These are phyloP conservation scores for Fusarium stilboides DNA, from an alignment of 2,329 filamentous ascomycete species.

Conservation along the genomic window DNA sequence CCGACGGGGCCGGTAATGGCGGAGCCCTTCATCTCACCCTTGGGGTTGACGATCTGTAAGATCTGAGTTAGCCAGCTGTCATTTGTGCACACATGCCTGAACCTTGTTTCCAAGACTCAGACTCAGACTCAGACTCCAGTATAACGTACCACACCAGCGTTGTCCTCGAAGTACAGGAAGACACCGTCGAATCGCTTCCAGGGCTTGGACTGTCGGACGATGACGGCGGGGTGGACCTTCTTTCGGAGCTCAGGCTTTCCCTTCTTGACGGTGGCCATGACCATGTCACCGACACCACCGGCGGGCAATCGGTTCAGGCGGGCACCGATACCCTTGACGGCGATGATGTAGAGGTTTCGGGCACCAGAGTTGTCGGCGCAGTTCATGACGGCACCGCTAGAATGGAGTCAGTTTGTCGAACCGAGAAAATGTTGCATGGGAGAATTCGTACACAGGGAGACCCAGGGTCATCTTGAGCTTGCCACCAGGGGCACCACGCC, in stretches of 20 bases:
- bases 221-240: slow-evolving; percentile 99
- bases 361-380: slow-evolving; percentile 99
- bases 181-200: slow-evolving; percentile 99
- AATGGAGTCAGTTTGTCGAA: slow-evolving; percentile 42
- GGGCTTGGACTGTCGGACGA: slow-evolving; percentile 98
- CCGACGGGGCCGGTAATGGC: slow-evolving; percentile 99
- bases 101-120: not conserved
- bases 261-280: slow-evolving; percentile 99
- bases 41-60: slow-evolving; percentile 95
- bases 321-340: slow-evolving; percentile 98
- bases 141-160: slow-evolving; percentile 93
- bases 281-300: slow-evolving; percentile 99
- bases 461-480: slow-evolving; percentile 99
- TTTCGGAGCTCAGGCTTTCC: slow-evolving; percentile 99
- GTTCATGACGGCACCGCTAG: slow-evolving; percentile 99
- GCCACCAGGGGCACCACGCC: slow-evolving; percentile 95
- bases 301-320: slow-evolving; percentile 97
- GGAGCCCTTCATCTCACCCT: slow-evolving; percentile 99
- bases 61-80: slow-evolving; percentile 54
- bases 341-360: slow-evolving; percentile 99
- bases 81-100: not conserved
- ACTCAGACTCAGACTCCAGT: not conserved
- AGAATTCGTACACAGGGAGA: slow-evolving; percentile 89
- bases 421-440: slow-evolving; percentile 19
- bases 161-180: slow-evolving; percentile 99